These are phyloP conservation scores for Candida andamanensis DNA, from an alignment of 805 yeast species.

Conservation along the genomic window DNA sequence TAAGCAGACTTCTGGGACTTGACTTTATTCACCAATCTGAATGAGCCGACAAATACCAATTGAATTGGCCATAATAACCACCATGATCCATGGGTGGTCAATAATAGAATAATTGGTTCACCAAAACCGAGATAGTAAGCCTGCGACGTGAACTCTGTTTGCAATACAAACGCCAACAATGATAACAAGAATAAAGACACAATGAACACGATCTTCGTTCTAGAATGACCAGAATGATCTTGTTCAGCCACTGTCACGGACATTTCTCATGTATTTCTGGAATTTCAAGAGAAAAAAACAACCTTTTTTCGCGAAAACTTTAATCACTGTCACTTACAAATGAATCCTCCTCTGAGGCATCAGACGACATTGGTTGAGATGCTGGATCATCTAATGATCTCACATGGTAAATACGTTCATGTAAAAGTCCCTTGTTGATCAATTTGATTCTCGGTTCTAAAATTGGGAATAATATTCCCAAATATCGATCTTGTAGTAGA, in stretches of 20 bases:
- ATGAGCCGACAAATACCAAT: conserved; percentile 32
- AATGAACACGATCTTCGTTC: conserved; percentile 34
- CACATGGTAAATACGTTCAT: conserved; percentile 34
- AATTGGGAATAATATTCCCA: conserved; percentile 72
- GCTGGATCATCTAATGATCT: conserved; percentile 7
- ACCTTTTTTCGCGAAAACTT: no score
- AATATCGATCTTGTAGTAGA: conserved; percentile 55
- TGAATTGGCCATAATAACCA: conserved; percentile 69
- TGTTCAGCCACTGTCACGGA: conserved; percentile 5
- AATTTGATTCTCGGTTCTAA: conserved; percentile 38
- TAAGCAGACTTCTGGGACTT: conserved; percentile 3
- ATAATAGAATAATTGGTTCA: conserved; percentile 65
- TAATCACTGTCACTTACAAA: conserved; percentile 39
- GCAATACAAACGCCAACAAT: conserved; percentile 59
- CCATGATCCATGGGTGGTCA: conserved; percentile 78
- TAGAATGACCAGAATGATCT: conserved; percentile 16
- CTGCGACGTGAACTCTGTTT: conserved; percentile 75
- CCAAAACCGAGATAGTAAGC: conserved; percentile 54
- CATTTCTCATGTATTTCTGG: conserved; percentile 1
- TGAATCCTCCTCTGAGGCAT: conserved; percentile 10
- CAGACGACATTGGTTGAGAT: no score
- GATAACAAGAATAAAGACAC: conserved; percentile 29
- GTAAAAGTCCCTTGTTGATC: conserved; percentile 38
- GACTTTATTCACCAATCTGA: conserved; percentile 2
- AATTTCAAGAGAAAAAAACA: background rate